Conservation (phyloP, 805 yeast species). For the Cyberlindnera amylophila region DNA sequence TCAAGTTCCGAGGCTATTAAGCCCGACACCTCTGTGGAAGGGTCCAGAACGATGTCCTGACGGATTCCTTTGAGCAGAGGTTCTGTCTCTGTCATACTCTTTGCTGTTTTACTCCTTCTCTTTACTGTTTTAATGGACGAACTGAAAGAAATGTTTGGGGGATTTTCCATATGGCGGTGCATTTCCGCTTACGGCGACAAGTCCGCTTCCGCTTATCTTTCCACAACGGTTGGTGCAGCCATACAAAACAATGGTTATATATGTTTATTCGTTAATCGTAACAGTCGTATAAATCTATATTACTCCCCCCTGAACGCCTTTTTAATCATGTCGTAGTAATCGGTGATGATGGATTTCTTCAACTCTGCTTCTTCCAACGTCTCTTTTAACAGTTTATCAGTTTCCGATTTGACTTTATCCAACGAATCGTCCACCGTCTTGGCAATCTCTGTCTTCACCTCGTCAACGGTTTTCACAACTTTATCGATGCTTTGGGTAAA, state of each 20-base stretch:
- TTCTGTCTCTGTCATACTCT: constrained; percentile 11
- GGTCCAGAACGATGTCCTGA: constrained; percentile 26
- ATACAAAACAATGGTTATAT: no score
- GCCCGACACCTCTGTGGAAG: constrained; percentile 32
- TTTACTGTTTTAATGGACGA: no score
- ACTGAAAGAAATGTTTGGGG: no score
- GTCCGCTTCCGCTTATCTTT: no score
- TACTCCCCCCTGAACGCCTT: constrained; percentile 20
- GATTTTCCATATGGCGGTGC: no score
- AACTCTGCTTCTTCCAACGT: no score
- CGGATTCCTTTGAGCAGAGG: constrained; percentile 22
- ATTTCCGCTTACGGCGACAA: no score
- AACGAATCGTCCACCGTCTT: constrained; percentile 27
- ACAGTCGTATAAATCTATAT: background rate
- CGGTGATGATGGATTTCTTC: constrained; percentile 19
- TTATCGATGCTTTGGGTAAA: constrained; percentile 29
- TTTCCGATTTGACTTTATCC: constrained; percentile 36
- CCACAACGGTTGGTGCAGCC: no score
- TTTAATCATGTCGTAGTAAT: constrained; percentile 25
- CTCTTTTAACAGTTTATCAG: constrained; percentile 21
- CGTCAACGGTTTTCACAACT: constrained; percentile 12
- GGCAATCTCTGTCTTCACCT: constrained; percentile 28
- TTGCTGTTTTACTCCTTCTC: no score
- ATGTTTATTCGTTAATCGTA: background rate
- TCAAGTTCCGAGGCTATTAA: constrained; percentile 32